Base-by-base conservation (phyloP, 345 rosid species). In the Euclidium syriacum region DNA sequence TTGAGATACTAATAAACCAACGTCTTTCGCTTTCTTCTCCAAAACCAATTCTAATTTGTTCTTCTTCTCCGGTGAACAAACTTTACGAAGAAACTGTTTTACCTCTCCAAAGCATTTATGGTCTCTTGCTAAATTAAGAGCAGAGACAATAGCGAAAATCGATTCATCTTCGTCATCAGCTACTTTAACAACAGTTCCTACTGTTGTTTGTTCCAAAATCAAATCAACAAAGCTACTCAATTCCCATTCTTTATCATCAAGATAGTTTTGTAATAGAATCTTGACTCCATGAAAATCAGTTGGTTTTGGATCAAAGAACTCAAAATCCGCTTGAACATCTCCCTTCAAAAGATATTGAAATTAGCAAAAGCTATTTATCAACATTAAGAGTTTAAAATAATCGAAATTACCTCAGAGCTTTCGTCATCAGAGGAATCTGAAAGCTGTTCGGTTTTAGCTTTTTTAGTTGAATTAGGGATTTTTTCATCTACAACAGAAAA, bases 121-220 rank as follows among this genome's bases (percentile, higher is more conserved):
- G 20, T 83, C 88, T 83, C 96, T 84, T 2, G 69, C 88, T 74
- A 87, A 41, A 75, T 90, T 87, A 39, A 87, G 91, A 50, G 79
- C 91, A 53, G 85, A 64, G 59, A 84, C 76, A 29, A 78, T 64
- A 14, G 96, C 79, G 55, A 84, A 90, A 23, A 88, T 63, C 3
- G 84, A 74, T 52, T 80, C 67, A 1, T 89, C 97, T 42, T 84
- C 96, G 64, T 80, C 84, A 48, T 75, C 97, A 56, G 83, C 92
- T 30, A 86, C 74, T 80, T 94, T 94, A 36, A 90, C 89, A 18
- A 90, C 95, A 4, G 97, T 85, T 46, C 97, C 99, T n/a, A 94
- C 96, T 0, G 95, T 81, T 2, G 88, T 74, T 65, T 94, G 97
- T 38, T 65, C 90, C 82, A 85, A 49, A 52, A 94, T 83, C 77